A percentile compares a stretch with the other conserved stretches of the same genome.
Evolutionary conservation across 2,329 filamentous ascomycete species (phyloP).

Genomic region (Epichloe baconii): DNA sequence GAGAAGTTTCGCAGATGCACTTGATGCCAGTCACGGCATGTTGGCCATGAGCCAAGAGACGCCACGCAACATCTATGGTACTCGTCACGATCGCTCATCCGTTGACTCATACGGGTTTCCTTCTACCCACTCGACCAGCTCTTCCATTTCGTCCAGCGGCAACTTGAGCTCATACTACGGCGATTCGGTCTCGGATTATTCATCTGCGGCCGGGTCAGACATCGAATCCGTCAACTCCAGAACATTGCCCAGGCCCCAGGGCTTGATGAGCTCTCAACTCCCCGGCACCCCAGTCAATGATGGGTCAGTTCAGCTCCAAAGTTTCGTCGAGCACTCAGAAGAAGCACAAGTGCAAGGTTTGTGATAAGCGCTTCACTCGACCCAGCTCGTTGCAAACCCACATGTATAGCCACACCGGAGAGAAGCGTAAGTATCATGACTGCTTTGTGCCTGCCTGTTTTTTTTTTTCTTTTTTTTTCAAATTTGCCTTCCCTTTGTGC

Average conservation of each 20-base stretch:
- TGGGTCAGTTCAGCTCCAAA: constrained; percentile 96
- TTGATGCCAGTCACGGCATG: constrained; percentile 91
- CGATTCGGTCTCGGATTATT: constrained; percentile 85
- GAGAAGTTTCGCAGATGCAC: constrained; percentile 71
- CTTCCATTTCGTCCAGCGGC: constrained; percentile 76
- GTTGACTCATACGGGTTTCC: constrained; percentile 88
- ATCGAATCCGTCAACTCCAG: constrained; percentile 69
- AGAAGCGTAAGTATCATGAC: constrained; percentile 66
- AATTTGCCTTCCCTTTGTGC: not conserved
- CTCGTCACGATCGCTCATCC: constrained; percentile 53
- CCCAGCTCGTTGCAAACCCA: constrained; percentile 92
- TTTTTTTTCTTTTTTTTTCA: no score
- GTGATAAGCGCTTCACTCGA: constrained; percentile 92
- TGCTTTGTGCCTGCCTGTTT: not conserved
- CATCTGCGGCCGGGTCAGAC: constrained; percentile 66
- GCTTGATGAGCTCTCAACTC: constrained; percentile 44
- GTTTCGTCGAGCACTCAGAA: constrained; percentile 92
- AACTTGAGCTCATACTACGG: constrained; percentile 77
- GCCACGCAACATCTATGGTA: constrained; percentile 77
- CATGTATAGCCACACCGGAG: constrained; percentile 97
- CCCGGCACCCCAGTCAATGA: constrained; percentile 93
- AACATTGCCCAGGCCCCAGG: constrained; percentile 69
- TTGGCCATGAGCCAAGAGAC: constrained; percentile 93
- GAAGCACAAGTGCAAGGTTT: constrained; percentile 99
- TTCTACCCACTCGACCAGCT: constrained; percentile 69